These are phyloP conservation scores for Ziziphus jujuba DNA, from an alignment of 306 rosid species.

Conservation along the genomic window DNA sequence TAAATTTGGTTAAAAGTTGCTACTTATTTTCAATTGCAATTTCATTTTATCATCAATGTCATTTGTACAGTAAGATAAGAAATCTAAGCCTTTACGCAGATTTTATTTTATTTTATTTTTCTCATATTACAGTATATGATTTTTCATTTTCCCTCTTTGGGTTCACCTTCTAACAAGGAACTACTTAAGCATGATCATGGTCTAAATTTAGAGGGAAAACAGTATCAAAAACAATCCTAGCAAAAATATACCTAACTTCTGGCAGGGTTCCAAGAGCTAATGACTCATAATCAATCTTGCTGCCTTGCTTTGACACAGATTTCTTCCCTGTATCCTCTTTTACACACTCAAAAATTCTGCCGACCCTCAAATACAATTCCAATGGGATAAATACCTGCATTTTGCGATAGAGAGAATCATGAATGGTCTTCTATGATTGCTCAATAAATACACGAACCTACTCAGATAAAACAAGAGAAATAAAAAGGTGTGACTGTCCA, in stretches of 20 bases:
- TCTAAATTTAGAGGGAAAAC: constrained; percentile 50
- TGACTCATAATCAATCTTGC: constrained; percentile 47
- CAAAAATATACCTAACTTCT: constrained; percentile 68
- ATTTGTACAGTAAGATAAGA: no score
- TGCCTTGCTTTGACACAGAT: constrained; percentile 52
- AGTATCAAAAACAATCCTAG: constrained; percentile 73
- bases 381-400: constrained; percentile 76
- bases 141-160: no score
- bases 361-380: constrained; percentile 50
- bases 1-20: no score
- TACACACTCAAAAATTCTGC: constrained; percentile 50
- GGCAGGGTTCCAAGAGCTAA: constrained; percentile 47
- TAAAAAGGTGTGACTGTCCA: neutral
- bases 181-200: constrained; percentile 16
- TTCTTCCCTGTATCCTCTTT: constrained; percentile 25
- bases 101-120: no score
- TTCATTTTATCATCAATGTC: no score
- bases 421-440: neutral
- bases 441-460: neutral
- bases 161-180: constrained; percentile 17
- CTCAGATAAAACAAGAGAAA: neutral
- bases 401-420: constrained; percentile 2
- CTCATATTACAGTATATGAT: no score
- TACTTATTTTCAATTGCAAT: no score
- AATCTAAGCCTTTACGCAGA: no score